Evolutionary conservation across 345 rosid species (phyloP).

Genomic region (Populus davidiana): DNA sequence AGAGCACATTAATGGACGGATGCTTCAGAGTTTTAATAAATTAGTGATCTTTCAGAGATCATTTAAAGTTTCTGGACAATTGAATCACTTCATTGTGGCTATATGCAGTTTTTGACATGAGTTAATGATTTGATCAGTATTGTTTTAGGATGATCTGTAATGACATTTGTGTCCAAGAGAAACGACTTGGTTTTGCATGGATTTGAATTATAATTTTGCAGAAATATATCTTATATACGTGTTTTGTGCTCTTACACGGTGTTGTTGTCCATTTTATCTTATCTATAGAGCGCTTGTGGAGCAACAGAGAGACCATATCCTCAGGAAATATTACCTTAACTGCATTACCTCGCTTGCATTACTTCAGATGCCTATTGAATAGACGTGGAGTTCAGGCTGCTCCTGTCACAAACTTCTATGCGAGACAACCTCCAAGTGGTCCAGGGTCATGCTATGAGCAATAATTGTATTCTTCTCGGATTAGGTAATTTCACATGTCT

Average conservation of each 20-base stretch:
- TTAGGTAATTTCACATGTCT: neutral
- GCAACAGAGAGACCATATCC: conserved; percentile 56
- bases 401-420: conserved; percentile 59
- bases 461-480: conserved; percentile 22
- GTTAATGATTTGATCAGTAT: neutral
- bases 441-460: conserved; percentile 84
- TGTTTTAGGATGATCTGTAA: neutral
- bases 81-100: neutral
- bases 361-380: conserved; percentile 87
- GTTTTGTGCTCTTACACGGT: neutral
- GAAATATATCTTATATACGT: neutral
- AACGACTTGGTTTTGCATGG: neutral
- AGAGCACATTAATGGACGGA: neutral
- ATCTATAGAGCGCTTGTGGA: conserved; percentile 74
- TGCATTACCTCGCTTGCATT: conserved; percentile 64
- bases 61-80: neutral
- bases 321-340: conserved; percentile 43
- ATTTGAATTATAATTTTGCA: neutral
- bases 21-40: neutral
- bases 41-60: neutral
- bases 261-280: neutral
- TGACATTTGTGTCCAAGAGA: neutral
- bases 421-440: conserved; percentile 59
- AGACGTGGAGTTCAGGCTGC: conserved; percentile 79
- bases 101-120: neutral